Evolutionary conservation across 23 red algal species (phyloP).

Genomic region (Gracilaria caudata): DNA sequence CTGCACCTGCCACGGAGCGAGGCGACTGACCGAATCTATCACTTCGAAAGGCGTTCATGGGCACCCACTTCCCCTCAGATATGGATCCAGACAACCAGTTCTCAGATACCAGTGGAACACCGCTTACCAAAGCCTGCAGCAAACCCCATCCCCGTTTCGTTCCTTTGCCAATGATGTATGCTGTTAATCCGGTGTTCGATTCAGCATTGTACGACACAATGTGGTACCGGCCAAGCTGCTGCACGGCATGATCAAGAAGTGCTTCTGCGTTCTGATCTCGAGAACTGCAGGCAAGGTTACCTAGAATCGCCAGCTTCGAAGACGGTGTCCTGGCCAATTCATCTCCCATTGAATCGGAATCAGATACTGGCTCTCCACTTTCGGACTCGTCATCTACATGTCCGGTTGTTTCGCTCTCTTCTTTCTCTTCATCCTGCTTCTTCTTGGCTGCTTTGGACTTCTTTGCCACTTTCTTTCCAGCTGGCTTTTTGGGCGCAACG

Average conservation of each 20-base stretch:
- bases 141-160: slow-evolving; percentile 66
- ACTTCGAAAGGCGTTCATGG: slow-evolving; percentile 38
- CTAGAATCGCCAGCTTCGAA: slow-evolving; percentile 14
- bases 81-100: slow-evolving; percentile 62
- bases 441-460: not conserved
- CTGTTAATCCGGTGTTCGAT: slow-evolving; percentile 1
- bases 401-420: not conserved
- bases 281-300: slow-evolving; percentile 60
- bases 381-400: slow-evolving; percentile 28
- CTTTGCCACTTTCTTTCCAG: not conserved
- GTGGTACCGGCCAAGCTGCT: slow-evolving; percentile 55
- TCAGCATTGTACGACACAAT: slow-evolving; percentile 41
- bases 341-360: not conserved
- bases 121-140: slow-evolving; percentile 49
- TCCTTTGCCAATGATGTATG: slow-evolving; percentile 68
- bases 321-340: slow-evolving; percentile 21
- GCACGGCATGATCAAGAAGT: slow-evolving; percentile 67
- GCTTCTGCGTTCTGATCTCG: slow-evolving; percentile 43
- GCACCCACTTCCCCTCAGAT: slow-evolving; percentile 63
- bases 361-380: not conserved
- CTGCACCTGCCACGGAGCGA: slow-evolving; percentile 19
- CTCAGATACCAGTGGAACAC: slow-evolving; percentile 48
- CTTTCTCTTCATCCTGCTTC: slow-evolving; percentile 20
- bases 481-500: not conserved
- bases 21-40: slow-evolving; percentile 68